These are phyloP conservation scores for Colletotrichum sp. DNA, from an alignment of 2,329 filamentous ascomycete genomes.

Conservation along the genomic window DNA sequence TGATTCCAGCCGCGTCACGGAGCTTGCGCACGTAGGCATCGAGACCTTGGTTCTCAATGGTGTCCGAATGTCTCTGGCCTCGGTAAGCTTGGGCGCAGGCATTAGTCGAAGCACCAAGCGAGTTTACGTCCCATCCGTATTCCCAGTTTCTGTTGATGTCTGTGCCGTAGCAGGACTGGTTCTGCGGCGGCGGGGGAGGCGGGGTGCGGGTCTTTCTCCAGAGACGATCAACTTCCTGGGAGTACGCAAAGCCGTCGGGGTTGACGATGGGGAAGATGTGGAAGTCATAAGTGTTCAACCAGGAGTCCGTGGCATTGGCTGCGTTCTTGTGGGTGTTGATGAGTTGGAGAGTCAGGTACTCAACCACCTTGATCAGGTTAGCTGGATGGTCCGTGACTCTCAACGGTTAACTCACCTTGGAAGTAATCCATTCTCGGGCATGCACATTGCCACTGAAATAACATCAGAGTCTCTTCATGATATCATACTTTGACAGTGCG, in stretches of 20 bases:
- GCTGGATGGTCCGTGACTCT: not conserved
- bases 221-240: conserved; percentile 49
- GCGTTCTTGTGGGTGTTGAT: conserved; percentile 42
- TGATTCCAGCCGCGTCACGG: conserved; percentile 38
- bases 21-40: conserved; percentile 34
- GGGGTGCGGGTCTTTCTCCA: conserved; percentile 59
- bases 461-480: no score
- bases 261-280: conserved; percentile 58
- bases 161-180: conserved; percentile 45
- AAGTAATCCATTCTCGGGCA: conserved; percentile 59
- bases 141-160: conserved; percentile 63
- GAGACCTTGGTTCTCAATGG: conserved; percentile 52
- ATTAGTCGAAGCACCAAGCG: conserved; percentile 50
- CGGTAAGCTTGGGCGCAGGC: conserved; percentile 52
- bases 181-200: conserved; percentile 37
- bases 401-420: conserved; percentile 48
- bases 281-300: conserved; percentile 61
- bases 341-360: conserved; percentile 54
- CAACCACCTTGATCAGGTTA: conserved; percentile 32
- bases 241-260: conserved; percentile 53
- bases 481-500: accelerated
- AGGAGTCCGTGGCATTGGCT: conserved; percentile 36
- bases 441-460: conserved; percentile 53
- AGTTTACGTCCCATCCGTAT: conserved; percentile 48
- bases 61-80: conserved; percentile 43